Conservation (phyloP, 129 eudicot genomes). For the Ambrosia trifida region DNA sequence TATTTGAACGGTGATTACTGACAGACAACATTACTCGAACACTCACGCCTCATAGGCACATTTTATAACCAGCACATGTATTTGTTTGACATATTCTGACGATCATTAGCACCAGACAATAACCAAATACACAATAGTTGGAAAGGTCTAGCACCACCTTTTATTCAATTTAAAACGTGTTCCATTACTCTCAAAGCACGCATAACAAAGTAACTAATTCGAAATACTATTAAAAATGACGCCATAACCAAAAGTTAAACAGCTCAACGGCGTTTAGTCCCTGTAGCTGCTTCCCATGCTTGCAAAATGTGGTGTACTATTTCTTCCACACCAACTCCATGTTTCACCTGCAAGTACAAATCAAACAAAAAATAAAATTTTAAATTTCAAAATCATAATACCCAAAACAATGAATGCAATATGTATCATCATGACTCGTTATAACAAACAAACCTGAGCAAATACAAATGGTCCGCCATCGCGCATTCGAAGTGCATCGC, state of each 20-base stretch:
- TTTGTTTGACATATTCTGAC: not conserved
- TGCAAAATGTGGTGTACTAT: constrained; percentile 71
- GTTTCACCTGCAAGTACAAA: constrained; percentile 70
- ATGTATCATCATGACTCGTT: not conserved
- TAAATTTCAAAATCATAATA: not conserved
- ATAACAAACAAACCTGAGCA: constrained; percentile 68
- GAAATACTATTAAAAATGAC: not conserved
- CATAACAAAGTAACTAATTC: not conserved
- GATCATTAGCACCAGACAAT: not conserved
- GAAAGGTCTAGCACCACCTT: too few species aligned
- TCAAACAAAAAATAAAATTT: not conserved
- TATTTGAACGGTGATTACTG: too few species aligned
- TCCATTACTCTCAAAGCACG: not conserved
- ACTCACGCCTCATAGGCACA: too few species aligned
- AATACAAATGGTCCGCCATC: constrained; percentile 99
- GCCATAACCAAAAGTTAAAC: not conserved
- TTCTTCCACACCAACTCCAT: constrained; percentile 88
- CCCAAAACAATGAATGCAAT: not conserved
- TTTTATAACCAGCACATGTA: not conserved
- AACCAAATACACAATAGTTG: not conserved
- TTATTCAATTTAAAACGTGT: not conserved
- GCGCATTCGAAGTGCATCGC: constrained; percentile 89
- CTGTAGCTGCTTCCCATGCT: constrained; percentile 76
- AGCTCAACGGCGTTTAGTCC: constrained; percentile 55
- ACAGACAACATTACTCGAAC: too few species aligned